Percentiles rank a stretch among this genome's conserved stretches.
Conservation (phyloP, 345 rosid species). For the Populus ilicifolia region DNA sequence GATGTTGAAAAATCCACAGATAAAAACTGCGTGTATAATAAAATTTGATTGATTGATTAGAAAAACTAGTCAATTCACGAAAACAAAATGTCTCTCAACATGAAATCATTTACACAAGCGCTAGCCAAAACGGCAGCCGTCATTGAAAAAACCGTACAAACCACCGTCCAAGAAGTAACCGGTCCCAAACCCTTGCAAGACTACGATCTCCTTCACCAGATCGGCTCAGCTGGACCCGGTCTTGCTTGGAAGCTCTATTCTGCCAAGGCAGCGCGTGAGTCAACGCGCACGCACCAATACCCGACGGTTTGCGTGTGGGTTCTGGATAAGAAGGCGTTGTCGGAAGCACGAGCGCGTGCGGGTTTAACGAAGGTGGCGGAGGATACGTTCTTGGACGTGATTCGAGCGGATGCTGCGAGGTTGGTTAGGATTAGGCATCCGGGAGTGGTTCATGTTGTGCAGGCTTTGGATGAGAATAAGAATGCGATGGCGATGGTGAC, state of each 20-base stretch:
- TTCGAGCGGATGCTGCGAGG: constrained; percentile 79
- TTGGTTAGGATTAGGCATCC: constrained; percentile 91
- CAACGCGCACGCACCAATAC: constrained; percentile 73
- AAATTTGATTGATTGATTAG: too few relatives aligned
- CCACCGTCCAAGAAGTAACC: constrained; percentile 96
- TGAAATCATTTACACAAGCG: constrained; percentile 88
- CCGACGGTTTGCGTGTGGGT: constrained; percentile 93
- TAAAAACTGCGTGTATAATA: too few relatives aligned
- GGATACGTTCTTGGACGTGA: constrained; percentile 74
- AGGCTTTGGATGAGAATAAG: constrained; percentile 90
- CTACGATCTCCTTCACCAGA: constrained; percentile 87
- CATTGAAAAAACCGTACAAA: constrained; percentile 90
- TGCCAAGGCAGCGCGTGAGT: constrained; percentile 69
- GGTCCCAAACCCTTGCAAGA: constrained; percentile 92
- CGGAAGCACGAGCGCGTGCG: constrained; percentile 74
- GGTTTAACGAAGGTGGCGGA: constrained; percentile 83
- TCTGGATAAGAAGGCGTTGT: constrained; percentile 72
- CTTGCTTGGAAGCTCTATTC: constrained; percentile 86
- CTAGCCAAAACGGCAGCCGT: constrained; percentile 95
- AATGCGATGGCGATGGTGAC: constrained; percentile 96
- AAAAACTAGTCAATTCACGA: too few relatives aligned
- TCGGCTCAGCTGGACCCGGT: constrained; percentile 99
- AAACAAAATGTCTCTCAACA: constrained; percentile 70
- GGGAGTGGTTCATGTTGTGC: constrained; percentile 93
- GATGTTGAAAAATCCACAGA: background rate